Conservation (phyloP, 495 filamentous ascomycete genomes). For the Pseudoneurospora amorphoporcata region DNA sequence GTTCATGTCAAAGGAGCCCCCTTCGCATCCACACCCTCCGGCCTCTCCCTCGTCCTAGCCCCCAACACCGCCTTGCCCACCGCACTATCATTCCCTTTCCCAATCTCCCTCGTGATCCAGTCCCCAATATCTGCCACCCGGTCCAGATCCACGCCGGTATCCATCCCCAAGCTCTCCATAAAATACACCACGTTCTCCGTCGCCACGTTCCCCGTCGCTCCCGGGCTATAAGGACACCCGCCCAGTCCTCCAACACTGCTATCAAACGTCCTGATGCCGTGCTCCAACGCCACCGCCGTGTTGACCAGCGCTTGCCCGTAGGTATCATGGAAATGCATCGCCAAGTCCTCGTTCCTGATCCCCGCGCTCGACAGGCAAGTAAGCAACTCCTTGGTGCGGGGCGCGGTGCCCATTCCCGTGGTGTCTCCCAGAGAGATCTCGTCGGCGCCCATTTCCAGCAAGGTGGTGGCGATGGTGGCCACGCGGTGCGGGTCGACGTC, state of each 20-base stretch:
- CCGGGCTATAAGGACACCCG: constrained; percentile 88
- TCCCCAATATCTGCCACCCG: constrained; percentile 69
- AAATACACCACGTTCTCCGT: constrained; percentile 93
- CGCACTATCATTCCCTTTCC: constrained; percentile 60
- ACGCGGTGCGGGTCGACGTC: constrained; percentile 69
- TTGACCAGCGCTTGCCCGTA: constrained; percentile 94
- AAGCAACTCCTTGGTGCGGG: constrained; percentile 61
- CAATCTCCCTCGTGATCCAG: constrained; percentile 83
- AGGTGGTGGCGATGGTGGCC: constrained; percentile 67
- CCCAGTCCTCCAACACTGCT: constrained; percentile 82
- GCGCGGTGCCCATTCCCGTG: constrained; percentile 91
- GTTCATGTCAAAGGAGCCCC: neutral
- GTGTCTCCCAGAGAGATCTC: constrained; percentile 93
- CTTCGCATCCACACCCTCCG: neutral
- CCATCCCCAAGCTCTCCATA: constrained; percentile 73
- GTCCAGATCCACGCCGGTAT: constrained; percentile 80
- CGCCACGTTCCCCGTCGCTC: constrained; percentile 89
- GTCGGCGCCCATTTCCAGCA: constrained; percentile 92
- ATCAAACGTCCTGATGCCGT: constrained; percentile 84
- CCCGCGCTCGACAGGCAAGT: constrained; percentile 63
- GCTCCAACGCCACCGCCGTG: constrained; percentile 73
- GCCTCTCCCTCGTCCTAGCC: constrained; percentile 23
- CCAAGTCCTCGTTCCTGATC: constrained; percentile 68
- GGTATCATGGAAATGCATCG: constrained; percentile 94
- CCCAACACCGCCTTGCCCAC: constrained; percentile 72